These are phyloP conservation scores for Umbelopsis sp. DNA, from an alignment of 192 early-diverging fungal genomes.

Conservation along the genomic window DNA sequence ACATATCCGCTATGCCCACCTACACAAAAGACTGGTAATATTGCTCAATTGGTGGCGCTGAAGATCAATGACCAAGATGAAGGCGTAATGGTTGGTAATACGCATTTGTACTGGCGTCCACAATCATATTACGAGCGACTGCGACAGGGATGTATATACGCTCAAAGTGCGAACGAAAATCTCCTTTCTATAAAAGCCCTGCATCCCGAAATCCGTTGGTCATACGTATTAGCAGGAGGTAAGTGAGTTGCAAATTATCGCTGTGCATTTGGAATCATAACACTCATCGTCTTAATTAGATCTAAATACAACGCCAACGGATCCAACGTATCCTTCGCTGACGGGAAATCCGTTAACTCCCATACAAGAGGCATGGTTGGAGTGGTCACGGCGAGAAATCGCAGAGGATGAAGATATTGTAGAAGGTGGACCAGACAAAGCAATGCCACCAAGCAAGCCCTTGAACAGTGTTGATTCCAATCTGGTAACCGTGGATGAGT, in stretches of 20 bases:
- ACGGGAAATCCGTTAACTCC: slow-evolving; percentile 14
- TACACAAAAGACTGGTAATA: slow-evolving; percentile 34
- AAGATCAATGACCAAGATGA: not conserved
- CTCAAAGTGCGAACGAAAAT: slow-evolving; percentile 1
- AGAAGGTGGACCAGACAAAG: not conserved
- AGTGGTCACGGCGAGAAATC: slow-evolving; percentile 16
- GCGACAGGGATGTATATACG: slow-evolving; percentile 29
- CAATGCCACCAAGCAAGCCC: not conserved
- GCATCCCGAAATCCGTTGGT: slow-evolving; percentile 13
- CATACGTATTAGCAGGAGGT: slow-evolving; percentile 26
- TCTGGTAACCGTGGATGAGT: not conserved
- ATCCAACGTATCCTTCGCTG: slow-evolving; percentile 24
- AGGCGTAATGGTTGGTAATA: slow-evolving; percentile 36
- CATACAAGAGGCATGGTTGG: slow-evolving; percentile 13
- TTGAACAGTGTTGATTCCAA: not conserved
- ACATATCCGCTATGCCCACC: slow-evolving; percentile 7
- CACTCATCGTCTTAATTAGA: not conserved
- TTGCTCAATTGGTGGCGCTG: slow-evolving; percentile 29
- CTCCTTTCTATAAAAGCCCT: not conserved
- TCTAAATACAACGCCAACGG: slow-evolving; percentile 30
- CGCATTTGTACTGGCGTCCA: slow-evolving; percentile 41
- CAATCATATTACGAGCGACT: slow-evolving; percentile 35
- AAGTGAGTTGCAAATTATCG: not conserved
- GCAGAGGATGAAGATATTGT: not conserved
- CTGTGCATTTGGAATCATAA: not conserved